A percentile compares a stretch with the other conserved stretches of the same genome.
phyloP scores from a whole-genome alignment of 2,329 filamentous ascomycete species.

The Exutisphaerella laricina region DNA sequence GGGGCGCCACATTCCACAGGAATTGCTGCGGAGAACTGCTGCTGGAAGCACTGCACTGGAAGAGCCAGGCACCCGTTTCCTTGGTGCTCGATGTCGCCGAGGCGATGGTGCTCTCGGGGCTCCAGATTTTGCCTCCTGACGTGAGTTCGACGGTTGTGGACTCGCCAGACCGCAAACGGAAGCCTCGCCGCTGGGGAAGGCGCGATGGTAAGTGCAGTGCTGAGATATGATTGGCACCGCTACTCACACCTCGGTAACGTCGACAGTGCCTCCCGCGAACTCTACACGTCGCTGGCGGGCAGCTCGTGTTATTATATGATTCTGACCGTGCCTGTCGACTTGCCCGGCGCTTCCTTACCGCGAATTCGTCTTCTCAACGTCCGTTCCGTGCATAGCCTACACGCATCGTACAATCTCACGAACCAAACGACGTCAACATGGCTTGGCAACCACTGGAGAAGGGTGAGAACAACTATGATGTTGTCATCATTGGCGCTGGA shows the following conservation, averaged over 20 bases:
- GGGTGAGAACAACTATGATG: slow-evolving; percentile 34
- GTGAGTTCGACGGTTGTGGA: neutral
- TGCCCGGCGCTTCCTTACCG: neutral
- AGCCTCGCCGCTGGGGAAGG: neutral
- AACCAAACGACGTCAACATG: slow-evolving; percentile 11
- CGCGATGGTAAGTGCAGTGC: neutral
- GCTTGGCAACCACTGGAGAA: slow-evolving; percentile 21
- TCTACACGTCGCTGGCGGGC: too few species aligned
- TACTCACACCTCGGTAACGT: neutral
- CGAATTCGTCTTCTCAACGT: neutral
- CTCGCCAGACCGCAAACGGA: neutral
- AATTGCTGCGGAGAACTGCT: slow-evolving; percentile 2
- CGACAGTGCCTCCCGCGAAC: neutral
- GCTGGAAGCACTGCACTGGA: too few species aligned
- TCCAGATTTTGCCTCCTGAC: neutral
- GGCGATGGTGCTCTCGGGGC: neutral
- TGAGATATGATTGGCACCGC: neutral
- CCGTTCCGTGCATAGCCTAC: too few species aligned
- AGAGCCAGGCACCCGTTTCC: neutral
- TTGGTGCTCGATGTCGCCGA: neutral
- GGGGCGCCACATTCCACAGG: neutral
- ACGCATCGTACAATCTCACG: neutral
- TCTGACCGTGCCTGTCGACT: too few species aligned
- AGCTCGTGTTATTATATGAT: too few species aligned
- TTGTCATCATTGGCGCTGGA: slow-evolving; percentile 65